A percentile compares a stretch with the other conserved stretches of the same genome.
Conservation (phyloP, 139 green algal genomes). For the Chlamydomonas incerta region DNA sequence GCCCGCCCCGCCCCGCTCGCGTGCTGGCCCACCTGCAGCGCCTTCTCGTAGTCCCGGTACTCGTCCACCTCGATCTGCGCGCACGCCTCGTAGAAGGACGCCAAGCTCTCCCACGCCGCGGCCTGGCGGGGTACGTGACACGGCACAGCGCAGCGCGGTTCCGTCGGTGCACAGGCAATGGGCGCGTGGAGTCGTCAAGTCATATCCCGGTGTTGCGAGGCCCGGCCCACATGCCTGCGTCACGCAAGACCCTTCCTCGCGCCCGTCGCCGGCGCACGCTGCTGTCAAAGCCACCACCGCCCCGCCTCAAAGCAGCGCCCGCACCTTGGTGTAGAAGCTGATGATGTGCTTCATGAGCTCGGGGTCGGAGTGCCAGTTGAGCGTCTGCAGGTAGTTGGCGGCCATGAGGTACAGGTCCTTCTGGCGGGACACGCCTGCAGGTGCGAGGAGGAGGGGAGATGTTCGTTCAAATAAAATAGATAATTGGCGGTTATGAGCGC, state of each 20-base stretch:
- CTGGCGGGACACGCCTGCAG: conserved; percentile 75
- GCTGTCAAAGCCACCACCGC: no score
- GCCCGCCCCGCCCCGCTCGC: no score
- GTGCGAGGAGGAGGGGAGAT: not conserved
- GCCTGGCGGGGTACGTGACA: not conserved
- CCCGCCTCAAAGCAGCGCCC: not conserved
- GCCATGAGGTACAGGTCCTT: conserved; percentile 86
- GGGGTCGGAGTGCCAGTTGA: conserved; percentile 81
- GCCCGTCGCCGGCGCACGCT: no score
- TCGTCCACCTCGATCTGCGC: conserved; percentile 90
- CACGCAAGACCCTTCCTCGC: no score
- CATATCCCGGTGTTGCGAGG: no score
- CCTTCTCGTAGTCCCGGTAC: conserved; percentile 84
- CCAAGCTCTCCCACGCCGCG: conserved; percentile 51
- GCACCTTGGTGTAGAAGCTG: conserved; percentile 85
- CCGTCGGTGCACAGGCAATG: no score
- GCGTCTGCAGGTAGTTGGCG: conserved; percentile 85
- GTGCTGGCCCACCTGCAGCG: conserved; percentile 62
- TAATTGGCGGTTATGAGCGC: no score
- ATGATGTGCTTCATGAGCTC: conserved; percentile 85
- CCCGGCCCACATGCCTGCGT: no score
- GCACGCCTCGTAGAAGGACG: conserved; percentile 84
- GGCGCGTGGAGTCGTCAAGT: no score
- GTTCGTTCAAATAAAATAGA: no score
- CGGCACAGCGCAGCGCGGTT: no score